Evolutionary conservation across 2,329 filamentous ascomycete genomes (phyloP).

Genomic region (Beauveria australis): DNA sequence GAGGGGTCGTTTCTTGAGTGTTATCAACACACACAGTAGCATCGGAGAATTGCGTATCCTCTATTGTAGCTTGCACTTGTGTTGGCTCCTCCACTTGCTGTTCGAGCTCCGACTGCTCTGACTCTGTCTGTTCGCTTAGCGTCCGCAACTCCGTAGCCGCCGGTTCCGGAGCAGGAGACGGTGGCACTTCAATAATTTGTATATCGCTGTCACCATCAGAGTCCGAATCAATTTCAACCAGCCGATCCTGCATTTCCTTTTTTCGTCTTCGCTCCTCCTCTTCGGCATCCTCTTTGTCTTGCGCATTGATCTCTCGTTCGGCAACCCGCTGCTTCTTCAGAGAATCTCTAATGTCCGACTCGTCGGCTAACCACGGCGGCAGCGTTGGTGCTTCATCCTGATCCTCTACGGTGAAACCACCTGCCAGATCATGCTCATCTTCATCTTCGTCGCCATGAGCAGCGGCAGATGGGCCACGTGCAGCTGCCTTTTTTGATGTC

Average conservation of each 20-base stretch:
- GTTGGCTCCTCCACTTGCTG: neutral
- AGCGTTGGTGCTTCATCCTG: constrained; percentile 39
- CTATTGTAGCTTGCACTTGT: neutral
- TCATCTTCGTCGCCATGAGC: constrained; percentile 15
- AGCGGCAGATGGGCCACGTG: neutral
- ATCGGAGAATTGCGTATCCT: neutral
- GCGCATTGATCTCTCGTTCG: constrained; percentile 55
- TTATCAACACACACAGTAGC: neutral
- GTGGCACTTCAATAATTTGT: constrained; percentile 45
- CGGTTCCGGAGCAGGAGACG: constrained; percentile 19
- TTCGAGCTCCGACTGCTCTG: neutral
- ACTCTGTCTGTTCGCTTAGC: neutral
- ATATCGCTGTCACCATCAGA: constrained; percentile 50
- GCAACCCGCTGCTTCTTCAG: constrained; percentile 49
- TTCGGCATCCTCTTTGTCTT: constrained; percentile 48
- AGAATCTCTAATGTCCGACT: constrained; percentile 57
- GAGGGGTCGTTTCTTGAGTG: neutral
- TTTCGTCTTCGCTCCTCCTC: constrained; percentile 44
- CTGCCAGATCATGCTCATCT: constrained; percentile 20
- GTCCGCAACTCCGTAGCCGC: neutral
- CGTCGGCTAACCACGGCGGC: constrained; percentile 66
- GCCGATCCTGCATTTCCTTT: constrained; percentile 35
- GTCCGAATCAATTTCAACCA: constrained; percentile 57
- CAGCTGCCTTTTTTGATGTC: neutral
- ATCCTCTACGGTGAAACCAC: constrained; percentile 26